phyloP scores from a whole-genome alignment of 1,284 basidiomycete genomes.

The Ceratobasidium sp. region DNA sequence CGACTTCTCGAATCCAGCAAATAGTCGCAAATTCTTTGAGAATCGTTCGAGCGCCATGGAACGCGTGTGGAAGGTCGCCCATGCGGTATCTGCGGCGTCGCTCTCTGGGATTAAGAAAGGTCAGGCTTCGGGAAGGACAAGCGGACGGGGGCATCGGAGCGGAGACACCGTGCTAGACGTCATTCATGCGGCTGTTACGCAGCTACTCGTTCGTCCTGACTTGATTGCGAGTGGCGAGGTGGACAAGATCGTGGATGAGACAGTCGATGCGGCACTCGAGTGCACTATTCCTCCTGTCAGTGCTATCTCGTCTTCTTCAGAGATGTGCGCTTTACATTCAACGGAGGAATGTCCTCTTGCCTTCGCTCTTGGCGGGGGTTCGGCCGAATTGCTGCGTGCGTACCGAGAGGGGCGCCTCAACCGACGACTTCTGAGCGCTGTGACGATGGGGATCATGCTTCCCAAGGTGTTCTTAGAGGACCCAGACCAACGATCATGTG shows the following conservation, averaged over 20 bases:
- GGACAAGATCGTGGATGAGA: slow-evolving; percentile 69
- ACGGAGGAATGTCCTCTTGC: slow-evolving; percentile 24
- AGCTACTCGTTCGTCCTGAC: slow-evolving; percentile 46
- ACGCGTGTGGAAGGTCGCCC: slow-evolving; percentile 46
- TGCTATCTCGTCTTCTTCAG: slow-evolving; percentile 46
- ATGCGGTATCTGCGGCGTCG: slow-evolving; percentile 9
- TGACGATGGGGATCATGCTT: slow-evolving; percentile 73
- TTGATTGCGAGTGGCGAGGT: slow-evolving; percentile 61
- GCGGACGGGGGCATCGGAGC: neutral
- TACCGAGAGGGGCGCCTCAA: slow-evolving; percentile 70
- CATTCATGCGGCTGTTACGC: slow-evolving; percentile 46
- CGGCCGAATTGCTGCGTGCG: slow-evolving; percentile 53
- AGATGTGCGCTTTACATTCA: slow-evolving; percentile 1
- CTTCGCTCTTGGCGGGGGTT: neutral
- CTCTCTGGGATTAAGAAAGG: slow-evolving; percentile 32
- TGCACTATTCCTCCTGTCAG: slow-evolving; percentile 71
- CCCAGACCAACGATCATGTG: slow-evolving; percentile 74
- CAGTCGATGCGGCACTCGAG: slow-evolving; percentile 77
- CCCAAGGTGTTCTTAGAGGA: slow-evolving; percentile 76
- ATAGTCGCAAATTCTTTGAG: slow-evolving; percentile 74
- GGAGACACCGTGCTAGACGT: slow-evolving; percentile 42
- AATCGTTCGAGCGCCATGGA: slow-evolving; percentile 57
- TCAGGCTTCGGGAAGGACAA: neutral
- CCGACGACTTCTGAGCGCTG: slow-evolving; percentile 66
- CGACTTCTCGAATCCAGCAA: slow-evolving; percentile 72